Conservation (phyloP, 805 yeast genomes). For the Yarrowia sp. region DNA sequence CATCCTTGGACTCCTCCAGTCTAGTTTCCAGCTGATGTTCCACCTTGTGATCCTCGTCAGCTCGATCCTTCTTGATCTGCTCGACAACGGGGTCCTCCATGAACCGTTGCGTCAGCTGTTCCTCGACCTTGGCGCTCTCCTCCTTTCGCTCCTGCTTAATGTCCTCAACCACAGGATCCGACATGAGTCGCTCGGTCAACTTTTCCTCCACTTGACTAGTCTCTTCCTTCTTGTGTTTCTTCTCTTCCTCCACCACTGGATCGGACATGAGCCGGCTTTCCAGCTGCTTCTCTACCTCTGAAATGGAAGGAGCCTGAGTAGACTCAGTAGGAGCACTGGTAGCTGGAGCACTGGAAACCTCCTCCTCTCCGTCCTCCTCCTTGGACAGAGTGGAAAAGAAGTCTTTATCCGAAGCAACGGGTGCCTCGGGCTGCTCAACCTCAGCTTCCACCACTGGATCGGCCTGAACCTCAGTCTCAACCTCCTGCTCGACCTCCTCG, state of each 20-base stretch:
- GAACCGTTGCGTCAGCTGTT: slow-evolving; percentile 8
- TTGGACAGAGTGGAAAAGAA: slow-evolving; percentile 33
- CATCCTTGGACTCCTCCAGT: slow-evolving; percentile 8
- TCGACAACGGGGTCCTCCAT: slow-evolving; percentile 36
- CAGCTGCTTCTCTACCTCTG: slow-evolving; percentile 2
- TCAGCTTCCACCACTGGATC: slow-evolving; percentile 16
- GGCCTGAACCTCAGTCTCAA: not conserved
- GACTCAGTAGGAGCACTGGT: not conserved
- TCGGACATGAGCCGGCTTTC: slow-evolving; percentile 15
- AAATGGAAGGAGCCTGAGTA: not conserved
- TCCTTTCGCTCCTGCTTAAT: not conserved
- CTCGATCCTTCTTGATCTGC: slow-evolving; percentile 3
- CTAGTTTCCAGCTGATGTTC: not conserved
- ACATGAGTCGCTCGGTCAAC: slow-evolving; percentile 15
- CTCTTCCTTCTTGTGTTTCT: slow-evolving; percentile 5
- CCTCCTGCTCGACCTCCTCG: slow-evolving; percentile 13
- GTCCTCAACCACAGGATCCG: slow-evolving; percentile 22
- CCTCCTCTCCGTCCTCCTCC: slow-evolving; percentile 27
- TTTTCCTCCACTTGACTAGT: slow-evolving; percentile 2
- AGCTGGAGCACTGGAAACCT: not conserved
- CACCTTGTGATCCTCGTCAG: not conserved
- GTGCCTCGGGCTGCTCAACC: slow-evolving; percentile 16
- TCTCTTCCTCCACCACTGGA: slow-evolving; percentile 24
- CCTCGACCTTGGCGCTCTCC: slow-evolving; percentile 9
- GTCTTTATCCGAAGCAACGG: slow-evolving; percentile 28